Evolutionary conservation across 1,139 yeast genomes (phyloP).

Genomic region (Trichomonascaceae sp.): DNA sequence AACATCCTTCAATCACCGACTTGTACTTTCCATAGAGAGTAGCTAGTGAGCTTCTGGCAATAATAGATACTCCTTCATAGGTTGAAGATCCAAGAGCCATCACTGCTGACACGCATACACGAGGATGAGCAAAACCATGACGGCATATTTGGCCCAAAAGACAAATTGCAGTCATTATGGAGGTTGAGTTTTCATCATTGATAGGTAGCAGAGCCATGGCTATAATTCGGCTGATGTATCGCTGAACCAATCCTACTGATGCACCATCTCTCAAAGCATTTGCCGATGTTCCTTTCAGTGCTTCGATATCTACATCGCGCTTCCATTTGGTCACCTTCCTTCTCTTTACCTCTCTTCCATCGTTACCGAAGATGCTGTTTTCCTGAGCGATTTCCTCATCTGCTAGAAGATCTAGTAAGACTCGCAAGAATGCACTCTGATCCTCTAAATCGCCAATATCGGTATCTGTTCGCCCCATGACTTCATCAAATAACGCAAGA

Average conservation of each 20-base stretch:
- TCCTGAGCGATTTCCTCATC: constrained; percentile 19
- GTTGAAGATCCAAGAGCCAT: constrained; percentile 62
- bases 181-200: constrained; percentile 26
- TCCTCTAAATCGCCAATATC: constrained; percentile 28
- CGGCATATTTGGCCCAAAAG: constrained; percentile 51
- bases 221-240: constrained; percentile 48
- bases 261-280: constrained; percentile 57
- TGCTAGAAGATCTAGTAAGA: constrained; percentile 48
- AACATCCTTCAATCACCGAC: constrained; percentile 59
- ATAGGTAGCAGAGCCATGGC: constrained; percentile 45
- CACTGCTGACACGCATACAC: constrained; percentile 56
- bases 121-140: constrained; percentile 71
- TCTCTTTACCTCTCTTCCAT: constrained; percentile 28
- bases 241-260: constrained; percentile 63
- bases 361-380: constrained; percentile 17
- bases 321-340: constrained; percentile 9
- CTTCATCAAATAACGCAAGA: constrained; percentile 47
- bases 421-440: constrained; percentile 47
- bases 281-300: constrained; percentile 47
- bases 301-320: constrained; percentile 36
- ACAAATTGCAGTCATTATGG: constrained; percentile 46
- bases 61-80: constrained; percentile 37
- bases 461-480: constrained; percentile 30
- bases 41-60: constrained; percentile 49
- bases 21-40: constrained; percentile 61